Conservation (phyloP, 1,139 yeast genomes). For the Lodderomyces margitis region DNA sequence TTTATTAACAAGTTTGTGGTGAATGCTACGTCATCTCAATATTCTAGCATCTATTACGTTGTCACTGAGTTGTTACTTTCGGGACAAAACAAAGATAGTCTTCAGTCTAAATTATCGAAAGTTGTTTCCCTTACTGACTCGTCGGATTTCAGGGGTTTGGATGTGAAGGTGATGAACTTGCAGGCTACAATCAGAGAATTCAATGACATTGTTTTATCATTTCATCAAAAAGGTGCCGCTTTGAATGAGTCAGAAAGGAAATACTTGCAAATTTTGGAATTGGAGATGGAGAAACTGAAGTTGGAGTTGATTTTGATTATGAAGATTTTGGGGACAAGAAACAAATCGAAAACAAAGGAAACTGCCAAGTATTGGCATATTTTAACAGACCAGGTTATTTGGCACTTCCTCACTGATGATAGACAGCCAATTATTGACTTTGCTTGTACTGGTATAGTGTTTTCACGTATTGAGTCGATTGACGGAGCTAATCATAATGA, state of each 20-base stretch:
- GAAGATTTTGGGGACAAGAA: slow-evolving; percentile 55
- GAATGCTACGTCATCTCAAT: slow-evolving; percentile 72
- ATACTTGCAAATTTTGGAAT: slow-evolving; percentile 42
- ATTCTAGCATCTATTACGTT: slow-evolving; percentile 62
- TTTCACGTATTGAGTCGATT: slow-evolving; percentile 54
- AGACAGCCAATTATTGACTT: slow-evolving; percentile 71
- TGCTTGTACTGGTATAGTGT: slow-evolving; percentile 61
- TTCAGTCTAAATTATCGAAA: slow-evolving; percentile 62
- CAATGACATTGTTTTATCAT: slow-evolving; percentile 43
- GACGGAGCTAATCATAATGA: slow-evolving; percentile 60
- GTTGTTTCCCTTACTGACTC: slow-evolving; percentile 68
- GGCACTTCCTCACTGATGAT: slow-evolving; percentile 65
- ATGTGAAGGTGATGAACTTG: slow-evolving; percentile 48
- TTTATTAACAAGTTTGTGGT: slow-evolving; percentile 71
- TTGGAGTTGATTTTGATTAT: slow-evolving; percentile 65
- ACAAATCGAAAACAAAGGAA: slow-evolving; percentile 28
- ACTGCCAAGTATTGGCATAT: slow-evolving; percentile 35
- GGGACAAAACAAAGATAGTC: slow-evolving; percentile 53
- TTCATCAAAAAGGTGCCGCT: slow-evolving; percentile 30
- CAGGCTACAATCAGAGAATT: slow-evolving; percentile 55
- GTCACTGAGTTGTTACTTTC: slow-evolving; percentile 65
- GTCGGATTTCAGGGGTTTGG: slow-evolving; percentile 57
- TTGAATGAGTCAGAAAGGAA: slow-evolving; percentile 25
- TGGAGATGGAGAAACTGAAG: slow-evolving; percentile 55
- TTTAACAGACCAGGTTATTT: slow-evolving; percentile 61